Evolutionary conservation across 352 stramenopile species (phyloP), one percentile per base, ranked within the genome.

Genomic region (Phytophthora tentaculata): DNA sequence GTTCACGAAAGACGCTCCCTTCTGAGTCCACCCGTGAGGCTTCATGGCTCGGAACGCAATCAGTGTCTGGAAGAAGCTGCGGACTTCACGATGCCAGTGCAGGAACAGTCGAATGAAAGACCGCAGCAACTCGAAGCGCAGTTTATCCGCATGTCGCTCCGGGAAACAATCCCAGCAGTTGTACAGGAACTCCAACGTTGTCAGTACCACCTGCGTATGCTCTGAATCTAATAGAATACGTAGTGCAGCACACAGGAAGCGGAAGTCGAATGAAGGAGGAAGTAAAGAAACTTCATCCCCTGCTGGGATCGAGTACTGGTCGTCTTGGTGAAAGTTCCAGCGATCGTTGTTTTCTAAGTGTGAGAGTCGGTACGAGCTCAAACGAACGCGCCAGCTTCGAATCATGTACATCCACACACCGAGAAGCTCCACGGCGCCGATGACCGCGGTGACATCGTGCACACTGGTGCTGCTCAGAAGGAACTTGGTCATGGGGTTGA

Each of bases 351-450:
- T 96, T 67, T 96, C 89, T 23, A 96, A 56, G 57, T 96, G 89
- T 5, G 89, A 96, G 12, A 96, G 61, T 2, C 89, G 86, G 57
- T 96, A 96, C 19, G 89, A 96, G 44, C 87, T 82, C 24, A 96
- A 59, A 9, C 89, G 86, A 47, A 96, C 88, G 39, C 89, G 89
- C 89, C 89, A 96, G 71, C 86, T 95, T 83, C 89, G 83, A 65
- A 96, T 96, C 88, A 96, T 96, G 61, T 96, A 96, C 88, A 96
- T 95, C 89, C 89, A 96, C 8, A 96, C 89, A 12, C 89, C 89
- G 12, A 96, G 79, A 20, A 96, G 79, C 60, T 96, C 89, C 4
- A 96, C 86, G 0, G 88, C 86, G 50, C 88, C 89, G 32, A 95
- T 96, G 7, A 96, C 89, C 7, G 86, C 89, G 0, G 89, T 93